A percentile compares a stretch with the other conserved stretches of the same genome.
Conservation (phyloP, 495 filamentous ascomycete genomes). For the Penicillium goetzii region DNA sequence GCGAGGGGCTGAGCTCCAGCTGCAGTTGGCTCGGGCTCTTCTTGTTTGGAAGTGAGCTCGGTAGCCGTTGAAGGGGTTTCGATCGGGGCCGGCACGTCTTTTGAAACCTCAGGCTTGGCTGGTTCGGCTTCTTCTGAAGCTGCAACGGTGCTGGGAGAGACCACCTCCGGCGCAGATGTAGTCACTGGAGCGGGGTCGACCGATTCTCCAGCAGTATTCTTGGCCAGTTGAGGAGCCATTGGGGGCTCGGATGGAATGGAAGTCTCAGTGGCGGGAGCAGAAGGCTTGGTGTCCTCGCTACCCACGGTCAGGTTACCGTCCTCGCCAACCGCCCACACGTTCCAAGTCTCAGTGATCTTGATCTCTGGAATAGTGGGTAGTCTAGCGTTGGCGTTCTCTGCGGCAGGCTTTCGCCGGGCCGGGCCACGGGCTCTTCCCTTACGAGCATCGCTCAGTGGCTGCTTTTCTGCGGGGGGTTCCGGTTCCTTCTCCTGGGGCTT, state of each 20-base stretch:
- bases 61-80: conserved; percentile 1
- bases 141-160: conserved; percentile 11
- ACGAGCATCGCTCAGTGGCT: conserved; percentile 78
- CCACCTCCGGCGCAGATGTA: conserved; percentile 12
- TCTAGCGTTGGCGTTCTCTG: conserved; percentile 30
- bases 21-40: conserved; percentile 13
- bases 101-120: conserved; percentile 8
- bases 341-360: conserved; percentile 52
- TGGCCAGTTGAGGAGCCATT: conserved; percentile 46
- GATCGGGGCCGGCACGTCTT: conserved; percentile 8
- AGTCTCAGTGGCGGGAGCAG: conserved; percentile 24
- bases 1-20: conserved; percentile 4
- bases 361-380: conserved; percentile 49
- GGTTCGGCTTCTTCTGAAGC: conserved; percentile 12
- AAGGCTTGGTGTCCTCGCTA: conserved; percentile 27
- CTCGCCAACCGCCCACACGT: conserved; percentile 54
- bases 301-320: conserved; percentile 51
- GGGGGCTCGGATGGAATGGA: conserved; percentile 26
- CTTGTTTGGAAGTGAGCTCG: conserved; percentile 19
- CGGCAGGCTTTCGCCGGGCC: conserved; percentile 72
- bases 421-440: conserved; percentile 91
- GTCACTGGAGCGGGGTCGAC: conserved; percentile 37
- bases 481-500: conserved; percentile 69
- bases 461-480: conserved; percentile 67
- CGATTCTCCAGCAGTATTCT: conserved; percentile 61